These are phyloP conservation scores for Hypericum perforatum DNA, from an alignment of 345 rosid species.

Conservation along the genomic window DNA sequence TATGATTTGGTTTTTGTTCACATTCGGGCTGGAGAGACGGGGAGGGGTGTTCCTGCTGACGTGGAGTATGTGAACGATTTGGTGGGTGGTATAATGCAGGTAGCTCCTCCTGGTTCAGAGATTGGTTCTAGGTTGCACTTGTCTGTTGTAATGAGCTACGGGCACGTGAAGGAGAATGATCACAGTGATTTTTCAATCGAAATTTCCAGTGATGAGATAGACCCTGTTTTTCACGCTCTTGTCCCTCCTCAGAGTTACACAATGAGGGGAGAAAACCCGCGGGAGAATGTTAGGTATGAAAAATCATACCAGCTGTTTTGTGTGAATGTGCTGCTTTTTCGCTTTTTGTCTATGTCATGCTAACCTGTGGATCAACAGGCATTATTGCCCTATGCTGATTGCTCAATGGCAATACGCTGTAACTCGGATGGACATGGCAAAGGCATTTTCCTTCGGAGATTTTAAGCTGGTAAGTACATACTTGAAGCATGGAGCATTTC, in stretches of 20 bases:
- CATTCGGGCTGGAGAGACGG: slow-evolving; percentile 33
- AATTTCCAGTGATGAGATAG: slow-evolving; percentile 20
- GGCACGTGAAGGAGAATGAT: slow-evolving; percentile 33
- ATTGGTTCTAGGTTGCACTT: slow-evolving; percentile 55
- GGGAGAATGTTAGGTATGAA: slow-evolving; percentile 64
- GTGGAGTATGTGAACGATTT: slow-evolving; percentile 39
- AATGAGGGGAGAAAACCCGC: slow-evolving; percentile 59
- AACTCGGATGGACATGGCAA: slow-evolving; percentile 65
- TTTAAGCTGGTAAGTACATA: slow-evolving; percentile 46
- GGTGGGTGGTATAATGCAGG: slow-evolving; percentile 36
- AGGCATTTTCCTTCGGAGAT: slow-evolving; percentile 54
- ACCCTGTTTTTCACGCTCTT: slow-evolving; percentile 33
- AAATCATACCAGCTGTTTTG: no score
- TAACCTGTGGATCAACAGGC: slow-evolving; percentile 38
- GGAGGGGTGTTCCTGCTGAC: slow-evolving; percentile 13
- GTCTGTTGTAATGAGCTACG: slow-evolving; percentile 69
- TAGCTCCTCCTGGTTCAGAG: slow-evolving; percentile 49
- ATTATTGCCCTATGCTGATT: slow-evolving; percentile 68
- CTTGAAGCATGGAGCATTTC: neutral
- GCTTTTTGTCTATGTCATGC: neutral
- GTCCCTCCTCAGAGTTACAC: slow-evolving; percentile 76
- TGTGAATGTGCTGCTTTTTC: no score
- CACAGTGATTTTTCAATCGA: slow-evolving; percentile 30
- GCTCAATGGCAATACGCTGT: slow-evolving; percentile 88
- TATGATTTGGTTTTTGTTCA: slow-evolving; percentile 68